Evolutionary conservation across 306 rosid genomes (phyloP), one percentile per base, ranked within the genome.

Genomic region (Castanea crenata): DNA sequence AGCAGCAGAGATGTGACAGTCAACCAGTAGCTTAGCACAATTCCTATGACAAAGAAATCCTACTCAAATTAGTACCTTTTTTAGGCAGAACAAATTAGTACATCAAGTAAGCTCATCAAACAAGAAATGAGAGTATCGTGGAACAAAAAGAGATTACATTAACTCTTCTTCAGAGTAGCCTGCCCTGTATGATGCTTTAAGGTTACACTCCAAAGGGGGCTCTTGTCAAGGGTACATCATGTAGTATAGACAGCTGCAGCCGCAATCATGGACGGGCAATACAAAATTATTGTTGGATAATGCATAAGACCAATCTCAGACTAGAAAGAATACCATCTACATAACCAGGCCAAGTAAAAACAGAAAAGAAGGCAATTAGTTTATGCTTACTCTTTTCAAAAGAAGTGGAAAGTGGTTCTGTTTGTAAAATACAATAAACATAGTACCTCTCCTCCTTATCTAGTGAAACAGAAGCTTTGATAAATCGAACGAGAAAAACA

Each of bases 241-340:
- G 92, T 87, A 52, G 85, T 86, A 65, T 81, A 88, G 52, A 88
- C 88, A 1, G 92, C 91, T 0, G 90, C 78, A 1, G 94, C 92
- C 18, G 91, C 92, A 11, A 85, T 80, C 82, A 71, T 44, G 15
- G 94, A 88, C 35, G 94, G 88, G 61, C 83, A 20, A 73, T 76
- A 78, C 52, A 52, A 49, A 25, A 70, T 71, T 9, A 68, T 57
- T 1, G 76, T 68, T 21, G 76, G 56, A 69, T 87, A 87, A 74
- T 85, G 76, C 81, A 82, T 55, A 19, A 87, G 77, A 56, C 91
- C 79, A 58, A 89, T 84, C 71, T 87, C 89, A 15, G 91, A 27
- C 92, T 3, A 91, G 68, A 81, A 83, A 89, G 71, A 82, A 87
- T 4, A 70, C 91, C 90, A 85, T 55, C 90, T 89, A 67, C 83